These are phyloP conservation scores for Metarhizium anisopliae DNA, from an alignment of 2,329 filamentous ascomycete species.

Conservation along the genomic window DNA sequence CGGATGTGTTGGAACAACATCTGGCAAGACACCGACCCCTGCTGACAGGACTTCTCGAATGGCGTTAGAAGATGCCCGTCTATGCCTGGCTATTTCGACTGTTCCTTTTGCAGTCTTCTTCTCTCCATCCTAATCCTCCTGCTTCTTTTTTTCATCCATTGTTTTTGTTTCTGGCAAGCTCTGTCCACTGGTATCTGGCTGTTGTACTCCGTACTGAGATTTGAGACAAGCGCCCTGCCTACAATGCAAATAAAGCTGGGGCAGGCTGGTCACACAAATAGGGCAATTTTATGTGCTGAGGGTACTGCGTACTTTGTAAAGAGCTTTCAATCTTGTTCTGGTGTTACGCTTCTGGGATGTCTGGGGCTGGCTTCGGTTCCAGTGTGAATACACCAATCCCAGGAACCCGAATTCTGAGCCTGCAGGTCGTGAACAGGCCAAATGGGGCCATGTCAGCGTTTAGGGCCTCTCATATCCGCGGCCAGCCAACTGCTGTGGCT, in stretches of 20 bases:
- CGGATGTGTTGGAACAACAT: neutral
- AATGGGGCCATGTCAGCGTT: neutral
- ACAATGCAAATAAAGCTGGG: neutral
- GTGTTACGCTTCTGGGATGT: neutral
- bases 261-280: neutral
- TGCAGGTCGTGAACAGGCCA: neutral
- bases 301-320: neutral
- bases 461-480: neutral
- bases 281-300: neutral
- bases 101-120: neutral
- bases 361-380: neutral
- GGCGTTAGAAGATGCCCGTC: neutral
- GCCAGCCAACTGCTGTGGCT: neutral
- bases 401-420: neutral
- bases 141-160: neutral
- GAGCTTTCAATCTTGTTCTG: neutral
- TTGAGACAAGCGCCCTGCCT: neutral
- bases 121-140: too few relatives aligned
- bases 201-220: neutral
- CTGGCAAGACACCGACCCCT: neutral
- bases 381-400: neutral
- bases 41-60: neutral
- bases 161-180: neutral
- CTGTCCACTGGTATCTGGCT: neutral
- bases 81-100: neutral